Conservation (phyloP, 2,329 filamentous ascomycete species). For the Aspergillus brasiliensis region DNA sequence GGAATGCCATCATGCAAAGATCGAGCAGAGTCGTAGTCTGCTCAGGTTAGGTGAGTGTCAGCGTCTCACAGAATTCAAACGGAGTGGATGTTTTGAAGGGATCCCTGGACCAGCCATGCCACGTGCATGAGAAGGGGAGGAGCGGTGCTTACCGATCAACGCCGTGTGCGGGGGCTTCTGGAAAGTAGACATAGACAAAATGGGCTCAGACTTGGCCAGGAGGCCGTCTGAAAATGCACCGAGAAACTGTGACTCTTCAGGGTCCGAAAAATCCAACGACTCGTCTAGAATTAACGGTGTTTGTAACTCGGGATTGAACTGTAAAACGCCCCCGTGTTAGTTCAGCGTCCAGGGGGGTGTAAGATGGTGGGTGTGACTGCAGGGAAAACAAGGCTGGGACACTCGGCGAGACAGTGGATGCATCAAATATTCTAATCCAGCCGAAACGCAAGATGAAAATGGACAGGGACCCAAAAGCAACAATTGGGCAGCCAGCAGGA, state of each 20-base stretch:
- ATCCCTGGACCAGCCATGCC: background rate
- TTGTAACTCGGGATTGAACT: constrained; percentile 49
- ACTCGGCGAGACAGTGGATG: constrained; percentile 23
- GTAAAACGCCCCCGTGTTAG: constrained; percentile 18
- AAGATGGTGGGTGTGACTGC: constrained; percentile 1
- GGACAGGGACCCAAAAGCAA: background rate
- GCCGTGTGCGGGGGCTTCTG: constrained; percentile 73
- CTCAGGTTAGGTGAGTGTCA: constrained; percentile 10
- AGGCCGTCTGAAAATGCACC: constrained; percentile 53
- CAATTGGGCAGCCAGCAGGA: constrained; percentile 27
- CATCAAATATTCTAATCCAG: constrained; percentile 20
- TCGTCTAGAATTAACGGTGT: constrained; percentile 52
- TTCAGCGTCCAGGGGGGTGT: constrained; percentile 7
- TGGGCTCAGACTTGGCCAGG: constrained; percentile 60
- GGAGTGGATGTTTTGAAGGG: background rate
- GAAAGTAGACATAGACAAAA: constrained; percentile 80
- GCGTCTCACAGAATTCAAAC: background rate
- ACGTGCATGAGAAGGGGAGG: background rate
- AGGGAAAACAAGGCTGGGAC: background rate
- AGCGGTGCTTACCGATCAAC: constrained; percentile 72
- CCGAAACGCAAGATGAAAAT: constrained; percentile 1
- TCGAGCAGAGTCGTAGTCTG: constrained; percentile 42
- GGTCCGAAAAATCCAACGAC: constrained; percentile 48
- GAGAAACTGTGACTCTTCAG: constrained; percentile 48
- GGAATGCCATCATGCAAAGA: constrained; percentile 44